Evolutionary conservation across 2,329 filamentous ascomycete species (phyloP).

Genomic region (Calonectria pauciramosa): DNA sequence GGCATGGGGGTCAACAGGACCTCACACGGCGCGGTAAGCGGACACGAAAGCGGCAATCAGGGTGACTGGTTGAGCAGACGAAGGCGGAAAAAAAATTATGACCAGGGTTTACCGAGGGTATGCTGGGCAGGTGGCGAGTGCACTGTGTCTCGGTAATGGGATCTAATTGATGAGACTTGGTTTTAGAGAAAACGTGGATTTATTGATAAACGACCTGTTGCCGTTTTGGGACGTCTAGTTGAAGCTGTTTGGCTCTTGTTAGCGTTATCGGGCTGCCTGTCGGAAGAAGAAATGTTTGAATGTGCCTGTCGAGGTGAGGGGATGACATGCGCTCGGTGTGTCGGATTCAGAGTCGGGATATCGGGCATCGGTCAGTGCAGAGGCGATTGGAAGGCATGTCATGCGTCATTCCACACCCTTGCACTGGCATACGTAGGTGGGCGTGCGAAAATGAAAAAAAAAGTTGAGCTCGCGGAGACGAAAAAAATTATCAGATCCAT

Average conservation of each 20-base stretch:
- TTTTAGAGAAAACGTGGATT: not conserved
- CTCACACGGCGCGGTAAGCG: conserved; percentile 30
- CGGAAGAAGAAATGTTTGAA: conserved; percentile 17
- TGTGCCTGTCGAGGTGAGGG: conserved; percentile 8
- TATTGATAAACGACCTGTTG: not conserved
- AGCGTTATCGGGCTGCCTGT: conserved; percentile 10
- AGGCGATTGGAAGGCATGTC: conserved; percentile 10
- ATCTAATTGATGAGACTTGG: not conserved
- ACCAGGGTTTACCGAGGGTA: conserved; percentile 31
- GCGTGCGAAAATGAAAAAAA: not conserved
- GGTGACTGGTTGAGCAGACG: conserved; percentile 1
- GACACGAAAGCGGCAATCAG: conserved; percentile 15
- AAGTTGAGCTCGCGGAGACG: not conserved
- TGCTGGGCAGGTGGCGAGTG: not conserved
- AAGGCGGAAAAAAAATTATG: conserved; percentile 6
- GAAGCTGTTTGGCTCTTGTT: conserved; percentile 15
- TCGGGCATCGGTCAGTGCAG: conserved; percentile 11
- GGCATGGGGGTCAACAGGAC: conserved; percentile 20
- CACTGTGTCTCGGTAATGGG: not conserved
- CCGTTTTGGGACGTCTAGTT: conserved; percentile 1
- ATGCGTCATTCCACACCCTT: conserved; percentile 20
- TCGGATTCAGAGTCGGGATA: conserved; percentile 11
- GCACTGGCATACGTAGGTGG: conserved; percentile 23
- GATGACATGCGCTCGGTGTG: conserved; percentile 21
- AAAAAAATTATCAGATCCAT: conserved; percentile 20